Evolutionary conservation across 306 rosid genomes (phyloP).

Genomic region (Cucurbita maxima): DNA sequence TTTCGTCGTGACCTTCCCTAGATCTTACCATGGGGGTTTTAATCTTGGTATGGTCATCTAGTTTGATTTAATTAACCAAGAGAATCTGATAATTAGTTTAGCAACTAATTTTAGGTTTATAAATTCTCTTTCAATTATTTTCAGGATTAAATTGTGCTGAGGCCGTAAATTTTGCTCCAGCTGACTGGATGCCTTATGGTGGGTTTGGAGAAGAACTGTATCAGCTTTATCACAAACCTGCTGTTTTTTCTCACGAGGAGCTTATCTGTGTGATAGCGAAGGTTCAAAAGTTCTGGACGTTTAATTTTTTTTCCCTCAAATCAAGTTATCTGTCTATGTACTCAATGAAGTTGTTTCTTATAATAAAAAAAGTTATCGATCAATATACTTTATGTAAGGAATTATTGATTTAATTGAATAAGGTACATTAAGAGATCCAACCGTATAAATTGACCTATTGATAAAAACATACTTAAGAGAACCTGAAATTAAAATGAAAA

Average conservation of each 20-base stretch:
- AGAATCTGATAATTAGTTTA: slow-evolving; percentile 6
- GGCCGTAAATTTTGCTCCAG: slow-evolving; percentile 99
- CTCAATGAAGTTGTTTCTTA: not conserved
- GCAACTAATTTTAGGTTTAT: not conserved
- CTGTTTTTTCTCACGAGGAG: slow-evolving; percentile 93
- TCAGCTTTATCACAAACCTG: slow-evolving; percentile 66
- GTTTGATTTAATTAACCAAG: slow-evolving; percentile 11
- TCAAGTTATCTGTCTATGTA: not conserved
- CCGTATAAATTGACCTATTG: not conserved
- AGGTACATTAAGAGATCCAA: not conserved
- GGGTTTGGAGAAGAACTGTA: slow-evolving; percentile 88
- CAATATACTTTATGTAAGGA: not conserved
- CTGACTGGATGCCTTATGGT: slow-evolving; percentile 97
- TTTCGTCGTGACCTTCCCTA: slow-evolving; percentile 93
- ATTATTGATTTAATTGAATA: not conserved
- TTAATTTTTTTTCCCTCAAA: not conserved
- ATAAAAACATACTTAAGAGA: not conserved
- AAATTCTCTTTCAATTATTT: slow-evolving; percentile 4
- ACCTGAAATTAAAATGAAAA: not conserved
- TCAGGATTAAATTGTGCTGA: slow-evolving; percentile 96
- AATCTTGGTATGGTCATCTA: slow-evolving; percentile 57
- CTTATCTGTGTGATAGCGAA: slow-evolving; percentile 81
- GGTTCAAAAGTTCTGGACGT: slow-evolving; percentile 33
- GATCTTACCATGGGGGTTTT: slow-evolving; percentile 94
- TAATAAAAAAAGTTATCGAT: not conserved